These are phyloP conservation scores for Trametopsis cervina DNA, from an alignment of 768 basidiomycete species.

Conservation along the genomic window DNA sequence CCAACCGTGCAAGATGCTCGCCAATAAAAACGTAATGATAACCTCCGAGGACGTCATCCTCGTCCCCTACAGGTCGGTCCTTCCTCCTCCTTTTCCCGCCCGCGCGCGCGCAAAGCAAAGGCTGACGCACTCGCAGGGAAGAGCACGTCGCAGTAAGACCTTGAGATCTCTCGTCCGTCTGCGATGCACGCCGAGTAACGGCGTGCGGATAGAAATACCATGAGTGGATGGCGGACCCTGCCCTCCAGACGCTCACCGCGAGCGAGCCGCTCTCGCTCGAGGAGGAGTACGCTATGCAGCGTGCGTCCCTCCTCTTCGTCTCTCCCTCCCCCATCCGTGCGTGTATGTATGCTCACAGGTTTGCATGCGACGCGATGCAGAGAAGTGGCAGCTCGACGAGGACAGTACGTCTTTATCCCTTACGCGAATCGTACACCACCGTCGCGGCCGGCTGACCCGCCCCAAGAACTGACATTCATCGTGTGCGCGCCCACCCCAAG, in stretches of 20 bases:
- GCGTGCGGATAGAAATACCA: constrained; percentile 59
- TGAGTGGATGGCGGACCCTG: constrained; percentile 78
- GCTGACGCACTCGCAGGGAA: constrained; percentile 20
- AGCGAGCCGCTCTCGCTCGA: constrained; percentile 77
- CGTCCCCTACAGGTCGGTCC: constrained; percentile 64
- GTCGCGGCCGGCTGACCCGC: not conserved
- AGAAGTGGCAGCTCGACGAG: constrained; percentile 78
- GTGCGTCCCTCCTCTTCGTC: constrained; percentile 32
- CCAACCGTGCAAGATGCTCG: too few species aligned
- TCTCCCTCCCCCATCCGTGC: not conserved
- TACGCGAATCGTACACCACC: not conserved
- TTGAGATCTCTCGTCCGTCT: not conserved
- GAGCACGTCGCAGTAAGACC: constrained; percentile 35
- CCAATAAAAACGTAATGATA: constrained; percentile 61
- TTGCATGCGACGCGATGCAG: constrained; percentile 29
- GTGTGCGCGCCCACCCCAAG: constrained; percentile 56
- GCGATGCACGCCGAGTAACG: not conserved
- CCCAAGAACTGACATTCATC: constrained; percentile 84
- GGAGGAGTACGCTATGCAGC: constrained; percentile 87
- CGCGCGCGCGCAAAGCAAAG: not conserved
- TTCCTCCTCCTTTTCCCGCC: not conserved
- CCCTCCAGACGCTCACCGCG: constrained; percentile 70
- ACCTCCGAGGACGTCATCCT: constrained; percentile 63
- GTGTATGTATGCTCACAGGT: not conserved
- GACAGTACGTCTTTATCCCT: constrained; percentile 49